Conservation (phyloP, 768 basidiomycete genomes). For the Podaxis sp. region DNA sequence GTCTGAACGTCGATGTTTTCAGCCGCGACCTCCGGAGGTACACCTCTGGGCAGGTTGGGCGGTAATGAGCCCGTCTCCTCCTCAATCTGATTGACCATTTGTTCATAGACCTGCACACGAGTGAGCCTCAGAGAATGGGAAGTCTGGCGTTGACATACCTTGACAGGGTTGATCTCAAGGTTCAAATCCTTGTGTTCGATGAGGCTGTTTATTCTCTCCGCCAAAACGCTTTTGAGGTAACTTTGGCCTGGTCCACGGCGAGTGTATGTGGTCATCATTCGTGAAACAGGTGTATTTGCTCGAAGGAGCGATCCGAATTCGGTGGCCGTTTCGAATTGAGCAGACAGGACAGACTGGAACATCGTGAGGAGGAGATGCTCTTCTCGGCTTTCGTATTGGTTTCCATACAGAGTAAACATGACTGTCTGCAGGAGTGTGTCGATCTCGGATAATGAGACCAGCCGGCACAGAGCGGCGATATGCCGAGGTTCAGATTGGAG, state of each 20-base stretch:
- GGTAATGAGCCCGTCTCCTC: constrained; percentile 95
- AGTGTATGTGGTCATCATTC: constrained; percentile 99
- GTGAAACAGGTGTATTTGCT: constrained; percentile 97
- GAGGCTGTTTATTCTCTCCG: constrained; percentile 96
- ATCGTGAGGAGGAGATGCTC: constrained; percentile 98
- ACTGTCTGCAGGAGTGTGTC: constrained; percentile 99
- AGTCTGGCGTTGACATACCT: constrained; percentile 49
- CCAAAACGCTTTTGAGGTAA: constrained; percentile 95
- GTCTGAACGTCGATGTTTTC: constrained; percentile 96
- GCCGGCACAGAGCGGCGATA: constrained; percentile 92
- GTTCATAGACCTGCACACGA: constrained; percentile 86
- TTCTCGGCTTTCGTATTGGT: constrained; percentile 98
- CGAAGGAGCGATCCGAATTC: constrained; percentile 98
- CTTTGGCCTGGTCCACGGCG: constrained; percentile 98
- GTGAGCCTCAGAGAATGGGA: constrained; percentile 10
- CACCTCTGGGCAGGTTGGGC: constrained; percentile 87
- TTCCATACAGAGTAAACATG: constrained; percentile 99
- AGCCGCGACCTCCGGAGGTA: constrained; percentile 91
- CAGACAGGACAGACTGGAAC: constrained; percentile 98
- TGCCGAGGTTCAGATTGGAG: constrained; percentile 98
- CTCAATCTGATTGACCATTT: constrained; percentile 99
- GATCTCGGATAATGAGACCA: constrained; percentile 95
- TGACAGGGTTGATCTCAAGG: constrained; percentile 98
- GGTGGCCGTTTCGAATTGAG: constrained; percentile 98
- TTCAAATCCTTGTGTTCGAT: constrained; percentile 99